A percentile compares a stretch with the other conserved stretches of the same genome.
These are phyloP conservation scores for Ilex asprella DNA, from an alignment of 257 asterid genomes.

Conservation along the genomic window DNA sequence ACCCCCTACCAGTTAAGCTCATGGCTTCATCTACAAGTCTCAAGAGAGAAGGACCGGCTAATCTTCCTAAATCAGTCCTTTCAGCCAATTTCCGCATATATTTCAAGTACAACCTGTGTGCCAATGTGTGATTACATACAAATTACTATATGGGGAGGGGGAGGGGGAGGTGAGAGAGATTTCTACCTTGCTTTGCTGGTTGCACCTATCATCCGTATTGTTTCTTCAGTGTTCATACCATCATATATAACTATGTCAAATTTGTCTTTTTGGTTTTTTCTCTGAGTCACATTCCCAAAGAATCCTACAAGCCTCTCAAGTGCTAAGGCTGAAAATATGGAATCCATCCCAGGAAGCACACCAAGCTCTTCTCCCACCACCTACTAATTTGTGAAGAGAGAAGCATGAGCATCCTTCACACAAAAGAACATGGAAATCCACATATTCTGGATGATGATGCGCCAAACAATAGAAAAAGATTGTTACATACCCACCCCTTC, in stretches of 20 bases:
- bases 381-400: constrained; percentile 38
- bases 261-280: constrained; percentile 29
- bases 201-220: constrained; percentile 78
- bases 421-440: not conserved
- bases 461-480: not conserved
- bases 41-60: constrained; percentile 79
- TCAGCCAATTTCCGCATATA: constrained; percentile 70
- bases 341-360: constrained; percentile 96
- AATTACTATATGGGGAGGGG: not conserved
- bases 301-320: constrained; percentile 61
- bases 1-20: constrained; percentile 38
- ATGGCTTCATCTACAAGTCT: constrained; percentile 77
- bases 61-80: constrained; percentile 87
- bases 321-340: constrained; percentile 73
- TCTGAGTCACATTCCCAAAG: constrained; percentile 24
- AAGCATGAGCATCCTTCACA: constrained; percentile 8
- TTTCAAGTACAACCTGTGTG: constrained; percentile 70
- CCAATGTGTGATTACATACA: not conserved
- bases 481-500: constrained; percentile 90
- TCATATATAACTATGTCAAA: constrained; percentile 73
- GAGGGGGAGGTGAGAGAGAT: not conserved
- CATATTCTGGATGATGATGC: not conserved
- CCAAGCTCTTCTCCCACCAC: constrained; percentile 97
- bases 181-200: constrained; percentile 68
- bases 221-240: constrained; percentile 84